Evolutionary conservation across 345 rosid species (phyloP).

Genomic region (Lepidium sativum): DNA sequence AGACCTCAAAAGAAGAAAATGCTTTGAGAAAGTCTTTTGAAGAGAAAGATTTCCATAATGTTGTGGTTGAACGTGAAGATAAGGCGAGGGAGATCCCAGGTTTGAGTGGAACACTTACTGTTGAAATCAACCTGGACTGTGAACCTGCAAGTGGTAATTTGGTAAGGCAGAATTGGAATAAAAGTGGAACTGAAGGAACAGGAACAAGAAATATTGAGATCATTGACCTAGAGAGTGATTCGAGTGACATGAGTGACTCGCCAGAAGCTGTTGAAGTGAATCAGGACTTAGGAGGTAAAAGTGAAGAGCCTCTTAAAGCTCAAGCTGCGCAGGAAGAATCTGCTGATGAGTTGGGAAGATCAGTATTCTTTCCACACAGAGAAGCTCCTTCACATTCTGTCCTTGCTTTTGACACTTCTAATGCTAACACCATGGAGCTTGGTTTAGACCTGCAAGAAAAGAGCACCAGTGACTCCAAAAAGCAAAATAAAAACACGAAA

Average conservation of each 20-base stretch:
- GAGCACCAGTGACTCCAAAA: conserved; percentile 1
- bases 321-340: conserved; percentile 9
- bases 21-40: conserved; percentile 8
- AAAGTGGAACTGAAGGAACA: not conserved
- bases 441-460: not conserved
- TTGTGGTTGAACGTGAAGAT: not conserved
- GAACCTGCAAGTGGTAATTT: conserved; percentile 22
- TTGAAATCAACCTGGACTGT: conserved; percentile 9
- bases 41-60: conserved; percentile 7
- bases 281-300: conserved; percentile 1
- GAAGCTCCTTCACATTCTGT: conserved; percentile 23
- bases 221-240: conserved; percentile 22
- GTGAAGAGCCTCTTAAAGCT: conserved; percentile 6
- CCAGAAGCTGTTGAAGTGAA: conserved; percentile 16
- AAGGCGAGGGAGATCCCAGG: conserved; percentile 10
- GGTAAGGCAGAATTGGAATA: conserved; percentile 15
- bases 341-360: conserved; percentile 16
- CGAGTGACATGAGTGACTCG: not conserved
- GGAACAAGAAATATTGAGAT: conserved; percentile 13
- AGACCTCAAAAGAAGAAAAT: conserved; percentile 7
- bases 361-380: conserved; percentile 11
- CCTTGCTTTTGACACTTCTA: not conserved
- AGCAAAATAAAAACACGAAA: not conserved
- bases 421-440: conserved; percentile 10
- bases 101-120: not conserved